Evolutionary conservation across 257 asterid genomes (phyloP), one percentile per base, ranked within the genome.

Genomic region (Cruciata laevipes): DNA sequence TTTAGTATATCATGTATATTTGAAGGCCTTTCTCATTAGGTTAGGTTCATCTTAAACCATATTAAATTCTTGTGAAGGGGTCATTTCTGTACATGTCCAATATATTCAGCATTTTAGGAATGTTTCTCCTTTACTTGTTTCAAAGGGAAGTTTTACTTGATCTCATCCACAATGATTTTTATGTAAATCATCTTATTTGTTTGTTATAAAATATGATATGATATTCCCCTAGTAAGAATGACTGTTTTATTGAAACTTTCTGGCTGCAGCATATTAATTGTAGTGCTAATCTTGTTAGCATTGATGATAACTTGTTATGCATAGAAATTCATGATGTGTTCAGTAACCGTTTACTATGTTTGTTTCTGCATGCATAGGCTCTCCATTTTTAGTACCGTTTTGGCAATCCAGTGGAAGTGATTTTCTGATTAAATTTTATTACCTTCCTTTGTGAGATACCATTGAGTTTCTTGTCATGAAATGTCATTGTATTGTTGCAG

Each of bases 401-500:
- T 38, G 9, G 47, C 0, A 38, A 6, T 38, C 14, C 47, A 38
- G 7, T n/a, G n/a, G 35, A n/a, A 4, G 5, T 58, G 30, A 11
- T 44, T 9, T 40, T 67, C 17, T 35, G 11, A 12, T 51, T 23
- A 23, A 16, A 9, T 7, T 27, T 38, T 13, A 27, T 24, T 16
- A 33, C 12, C 21, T 38, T 9, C 17, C 17, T 0, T 7, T 0
- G 16, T 38, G 20, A 40, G 14, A 16, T 16, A 7, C 21, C 5
- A 7, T 44, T 27, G 69, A 12, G 14, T 13, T 42, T 40, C 25
- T 0, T 31, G 17, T 42, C 40, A 38, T 69, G 53, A 61, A 47
- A 5, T 16, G 9, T 16, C 21, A n/a, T 4, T 59, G 21, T 13
- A 40, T 60, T 35, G n/a, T 67, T 51, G 76, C 85, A 89, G 98